Percentiles rank a stretch among this genome's conserved stretches.
Conservation (phyloP, 1,284 basidiomycete species). For the Cutaneotrichosporon dermatis region DNA sequence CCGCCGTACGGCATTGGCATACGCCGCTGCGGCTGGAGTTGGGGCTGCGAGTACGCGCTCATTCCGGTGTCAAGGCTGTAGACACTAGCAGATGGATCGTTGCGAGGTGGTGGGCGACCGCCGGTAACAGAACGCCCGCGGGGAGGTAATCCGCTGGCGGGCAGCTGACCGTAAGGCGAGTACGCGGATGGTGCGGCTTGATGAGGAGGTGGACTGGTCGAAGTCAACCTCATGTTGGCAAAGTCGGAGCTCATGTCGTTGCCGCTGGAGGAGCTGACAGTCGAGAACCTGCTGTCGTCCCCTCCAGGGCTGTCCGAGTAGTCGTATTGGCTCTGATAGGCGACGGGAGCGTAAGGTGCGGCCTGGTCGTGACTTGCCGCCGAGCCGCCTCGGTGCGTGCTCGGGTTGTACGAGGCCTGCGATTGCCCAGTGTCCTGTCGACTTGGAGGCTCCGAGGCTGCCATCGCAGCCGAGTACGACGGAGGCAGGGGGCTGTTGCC, state of each 20-base stretch:
- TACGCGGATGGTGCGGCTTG: background rate
- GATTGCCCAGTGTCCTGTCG: no score
- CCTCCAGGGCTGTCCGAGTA: background rate
- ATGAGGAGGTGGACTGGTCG: constrained; percentile 4
- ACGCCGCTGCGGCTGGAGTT: background rate
- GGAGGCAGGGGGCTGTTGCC: constrained; percentile 8
- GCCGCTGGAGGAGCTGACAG: background rate
- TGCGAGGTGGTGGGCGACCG: constrained; percentile 11
- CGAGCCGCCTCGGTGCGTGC: no score
- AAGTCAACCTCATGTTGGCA: constrained; percentile 30
- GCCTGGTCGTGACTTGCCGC: background rate
- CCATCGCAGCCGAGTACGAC: constrained; percentile 6
- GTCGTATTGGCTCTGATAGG: constrained; percentile 29
- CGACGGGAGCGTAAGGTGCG: constrained; percentile 40
- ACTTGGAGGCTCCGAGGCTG: background rate
- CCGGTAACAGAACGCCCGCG: constrained; percentile 21
- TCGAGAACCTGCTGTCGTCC: background rate
- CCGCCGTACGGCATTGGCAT: background rate
- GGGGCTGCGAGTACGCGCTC: constrained; percentile 32
- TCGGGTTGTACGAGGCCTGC: background rate
- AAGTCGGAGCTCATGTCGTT: constrained; percentile 34
- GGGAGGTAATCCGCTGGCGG: background rate
- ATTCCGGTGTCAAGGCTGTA: constrained; percentile 46
- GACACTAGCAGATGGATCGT: constrained; percentile 40
- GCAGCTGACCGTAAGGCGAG: background rate